Base-by-base conservation (phyloP, 176 grass and related monocot species). In the Urochloa ruziziensis region DNA sequence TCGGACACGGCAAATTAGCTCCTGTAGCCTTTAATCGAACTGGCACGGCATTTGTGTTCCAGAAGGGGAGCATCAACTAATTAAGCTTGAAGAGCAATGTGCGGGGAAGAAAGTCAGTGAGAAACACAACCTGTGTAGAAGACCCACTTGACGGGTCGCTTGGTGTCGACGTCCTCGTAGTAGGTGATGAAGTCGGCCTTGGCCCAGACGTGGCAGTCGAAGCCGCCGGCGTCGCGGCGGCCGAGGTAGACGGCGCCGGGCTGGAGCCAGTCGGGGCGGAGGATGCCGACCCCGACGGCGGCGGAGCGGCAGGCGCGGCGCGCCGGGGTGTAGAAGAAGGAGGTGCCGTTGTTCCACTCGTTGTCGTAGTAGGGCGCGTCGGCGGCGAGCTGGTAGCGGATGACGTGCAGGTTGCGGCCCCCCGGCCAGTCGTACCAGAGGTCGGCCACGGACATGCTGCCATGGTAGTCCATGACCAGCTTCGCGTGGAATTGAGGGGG, bases 381-480 rank as follows among this genome's bases (percentile, higher is more conserved):
- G 52, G 62, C 91, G 73, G 73, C 75, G 37, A 92, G 87, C 79
- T 92, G 92, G 40, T 75, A 77, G 29, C 91, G 83, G 74, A 73
- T 88, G 23, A 90, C 57, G 79, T 93, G 91, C 12, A 96, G 88
- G 68, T 93, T 96, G 40, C 83, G 86, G 46, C 90, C 90, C n/a
- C 75, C n/a, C 46, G 93, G 85, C 93, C 93, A 96, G 70, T 96
- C 90, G 90, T 93, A 96, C 88, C 88, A 96, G 25, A 96, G 84
- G 63, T 96, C 90, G 1, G 66, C 56, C 19, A 96, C 24, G 1
- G 93, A 90, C n/a, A 92, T 56, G 85, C 92, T 95, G 51, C 81
- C 87, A 30, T 37, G 36, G 81, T 57, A 67, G 57, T 88, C 80
- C 86, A 90, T 73, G 36, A 88, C 28, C 5, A 90, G 73, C 65